phyloP scores from a whole-genome alignment of 2,329 filamentous ascomycete species.

The Phialophora tarda region DNA sequence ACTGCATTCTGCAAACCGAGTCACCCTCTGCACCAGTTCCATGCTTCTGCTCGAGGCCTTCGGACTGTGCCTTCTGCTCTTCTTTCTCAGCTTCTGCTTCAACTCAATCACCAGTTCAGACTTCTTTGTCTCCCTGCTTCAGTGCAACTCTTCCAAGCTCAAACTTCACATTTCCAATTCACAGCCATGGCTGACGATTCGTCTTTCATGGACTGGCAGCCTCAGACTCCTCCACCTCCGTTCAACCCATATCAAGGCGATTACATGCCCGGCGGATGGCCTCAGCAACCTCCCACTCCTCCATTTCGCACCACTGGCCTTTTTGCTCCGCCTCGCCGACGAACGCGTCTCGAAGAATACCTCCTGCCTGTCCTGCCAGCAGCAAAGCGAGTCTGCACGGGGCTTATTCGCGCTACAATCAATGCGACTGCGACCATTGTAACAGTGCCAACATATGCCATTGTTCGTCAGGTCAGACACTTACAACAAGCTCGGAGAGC shows the following conservation, averaged over 20 bases:
- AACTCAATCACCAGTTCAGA: neutral
- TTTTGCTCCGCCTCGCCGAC: conserved; percentile 24
- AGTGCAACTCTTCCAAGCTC: conserved; percentile 8
- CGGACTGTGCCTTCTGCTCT: conserved; percentile 4
- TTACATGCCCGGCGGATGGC: conserved; percentile 36
- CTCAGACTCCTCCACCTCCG: conserved; percentile 27
- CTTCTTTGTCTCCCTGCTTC: conserved; percentile 10
- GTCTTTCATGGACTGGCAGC: conserved; percentile 37
- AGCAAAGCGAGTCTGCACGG: conserved; percentile 31
- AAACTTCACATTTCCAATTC: neutral
- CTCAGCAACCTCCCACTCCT: conserved; percentile 18
- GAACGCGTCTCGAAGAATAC: conserved; percentile 13
- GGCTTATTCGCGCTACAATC: conserved; percentile 19
- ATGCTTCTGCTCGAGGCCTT: conserved; percentile 3
- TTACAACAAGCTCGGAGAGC: conserved; percentile 10
- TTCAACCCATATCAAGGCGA: conserved; percentile 30
- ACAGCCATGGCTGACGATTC: conserved; percentile 37
- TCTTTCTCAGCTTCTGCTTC: conserved; percentile 12
- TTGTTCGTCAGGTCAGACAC: conserved; percentile 23
- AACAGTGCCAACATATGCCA: conserved; percentile 25
- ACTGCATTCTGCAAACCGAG: neutral
- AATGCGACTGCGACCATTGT: conserved; percentile 17
- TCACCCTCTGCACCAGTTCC: neutral
- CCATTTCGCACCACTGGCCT: conserved; percentile 22
- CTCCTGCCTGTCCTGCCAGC: conserved; percentile 18